Evolutionary conservation across 805 yeast genomes (phyloP), one percentile per base, ranked within the genome.

Genomic region (Saturnispora hagleri): DNA sequence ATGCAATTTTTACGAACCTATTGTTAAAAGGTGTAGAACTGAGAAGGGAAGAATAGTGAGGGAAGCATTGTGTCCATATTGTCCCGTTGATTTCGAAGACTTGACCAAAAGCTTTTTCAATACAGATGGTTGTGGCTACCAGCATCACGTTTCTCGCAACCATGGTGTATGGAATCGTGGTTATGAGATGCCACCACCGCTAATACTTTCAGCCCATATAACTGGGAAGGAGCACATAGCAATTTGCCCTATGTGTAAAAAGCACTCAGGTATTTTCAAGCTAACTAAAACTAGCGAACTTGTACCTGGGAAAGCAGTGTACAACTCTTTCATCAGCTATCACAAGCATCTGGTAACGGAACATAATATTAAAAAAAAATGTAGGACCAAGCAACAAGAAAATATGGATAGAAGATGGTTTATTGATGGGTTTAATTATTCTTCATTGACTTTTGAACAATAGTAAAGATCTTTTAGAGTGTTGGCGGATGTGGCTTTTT

Each of bases 131-230:
- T 60, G 64, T 5, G 56, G 57, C 27, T 67, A 67, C 44, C 57
- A 62, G n/a, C 68, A 65, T 38, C 70, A 67, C 51, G 60, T 67
- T 34, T 58, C 66, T 5, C 63, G 60, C 43, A 60, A 61, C 18
- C 70, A 67, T 46, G 69, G 69, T 3, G 64, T 66, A 8, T 64
- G 62, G 55, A 58, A 63, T 4, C 59, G 59, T n/a, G 69, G 70
- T 10, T 51, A 54, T 43, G 61, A 57, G 42, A 56, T 67, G 62
- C 62, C 65, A 8, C 54, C 56, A 12, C 69, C 71, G 2, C 22
- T 48, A 24, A 17, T 55, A 9, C 54, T 47, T 38, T 17, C 42
- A 38, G 4, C 9, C 13, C n/a, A 26, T 13, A 27, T 35, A 15
- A 33, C 27, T 12, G 38, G 15, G 12, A 43, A 20, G 20, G 17